Percentiles rank a stretch among this genome's conserved stretches.
These are phyloP conservation scores for Microcyclosporella mali DNA, from an alignment of 2,329 filamentous ascomycete species.

Conservation along the genomic window DNA sequence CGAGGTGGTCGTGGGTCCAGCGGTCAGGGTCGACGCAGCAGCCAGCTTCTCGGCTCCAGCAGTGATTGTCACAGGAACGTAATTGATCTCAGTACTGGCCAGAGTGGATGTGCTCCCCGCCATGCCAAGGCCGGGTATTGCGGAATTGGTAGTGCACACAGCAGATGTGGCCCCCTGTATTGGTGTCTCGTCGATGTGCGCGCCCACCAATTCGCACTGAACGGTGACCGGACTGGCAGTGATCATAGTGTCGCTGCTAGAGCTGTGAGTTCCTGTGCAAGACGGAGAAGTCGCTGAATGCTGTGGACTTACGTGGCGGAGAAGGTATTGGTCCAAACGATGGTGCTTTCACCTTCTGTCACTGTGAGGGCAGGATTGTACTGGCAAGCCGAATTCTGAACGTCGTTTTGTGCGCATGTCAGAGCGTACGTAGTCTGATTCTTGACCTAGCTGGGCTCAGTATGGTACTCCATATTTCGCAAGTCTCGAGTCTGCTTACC, in stretches of 20 bases:
- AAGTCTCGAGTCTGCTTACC: not conserved
- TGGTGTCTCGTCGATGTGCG: slow-evolving; percentile 13
- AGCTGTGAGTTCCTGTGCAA: not conserved
- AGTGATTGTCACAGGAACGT: slow-evolving; percentile 25
- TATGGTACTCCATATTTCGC: not conserved
- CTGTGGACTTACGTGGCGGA: slow-evolving; percentile 9
- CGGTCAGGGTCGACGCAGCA: slow-evolving; percentile 10
- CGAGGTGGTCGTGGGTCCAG: slow-evolving; percentile 6
- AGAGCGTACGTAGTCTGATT: slow-evolving; percentile 25
- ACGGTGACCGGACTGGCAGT: slow-evolving; percentile 12
- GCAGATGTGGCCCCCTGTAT: slow-evolving; percentile 19
- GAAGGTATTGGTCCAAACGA: slow-evolving; percentile 17
- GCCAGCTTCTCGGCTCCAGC: slow-evolving; percentile 22
- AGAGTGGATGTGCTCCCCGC: slow-evolving; percentile 25
- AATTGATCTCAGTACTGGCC: slow-evolving; percentile 23
- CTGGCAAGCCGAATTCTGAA: slow-evolving; percentile 16
- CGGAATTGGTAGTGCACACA: slow-evolving; percentile 19
- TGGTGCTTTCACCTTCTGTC: slow-evolving; percentile 27
- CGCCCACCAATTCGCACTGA: slow-evolving; percentile 23
- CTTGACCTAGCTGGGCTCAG: slow-evolving; percentile 9
- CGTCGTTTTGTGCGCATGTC: slow-evolving; percentile 13
- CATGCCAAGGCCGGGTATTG: slow-evolving; percentile 21
- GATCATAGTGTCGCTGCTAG: slow-evolving; percentile 2
- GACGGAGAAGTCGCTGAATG: not conserved
- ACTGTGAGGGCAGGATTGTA: slow-evolving; percentile 25